Conservation (phyloP, 73 alveolate genomes). For the Tetrahymena malaccensis region DNA sequence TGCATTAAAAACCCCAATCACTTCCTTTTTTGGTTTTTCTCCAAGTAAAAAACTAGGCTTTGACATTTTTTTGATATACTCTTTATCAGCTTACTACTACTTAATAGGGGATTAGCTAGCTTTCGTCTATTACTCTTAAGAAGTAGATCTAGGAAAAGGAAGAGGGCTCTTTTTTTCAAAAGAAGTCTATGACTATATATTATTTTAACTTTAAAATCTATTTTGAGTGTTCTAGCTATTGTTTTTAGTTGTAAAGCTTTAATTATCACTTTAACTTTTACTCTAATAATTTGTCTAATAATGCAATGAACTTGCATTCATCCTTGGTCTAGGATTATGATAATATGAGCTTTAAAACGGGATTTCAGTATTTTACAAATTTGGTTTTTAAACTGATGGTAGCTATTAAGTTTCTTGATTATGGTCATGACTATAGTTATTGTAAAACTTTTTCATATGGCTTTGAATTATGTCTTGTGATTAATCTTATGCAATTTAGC, state of each 20-base stretch:
- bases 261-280: background rate
- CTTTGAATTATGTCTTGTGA: background rate
- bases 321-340: background rate
- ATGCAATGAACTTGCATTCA: background rate
- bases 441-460: too few relatives aligned
- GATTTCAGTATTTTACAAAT: background rate
- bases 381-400: background rate
- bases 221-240: too few relatives aligned
- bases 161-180: background rate
- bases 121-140: background rate
- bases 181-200: background rate
- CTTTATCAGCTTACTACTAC: background rate
- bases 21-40: background rate
- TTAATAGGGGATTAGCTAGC: background rate
- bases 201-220: background rate
- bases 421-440: too few relatives aligned
- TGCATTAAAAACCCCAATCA: background rate
- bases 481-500: background rate
- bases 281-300: background rate
- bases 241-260: background rate
- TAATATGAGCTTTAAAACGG: background rate
- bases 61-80: background rate
- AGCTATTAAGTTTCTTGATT: background rate
- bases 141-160: background rate
- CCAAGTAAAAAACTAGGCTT: background rate